Base-by-base conservation (phyloP, 1,139 yeast genomes). In the Scheffersomyces stambukii region DNA sequence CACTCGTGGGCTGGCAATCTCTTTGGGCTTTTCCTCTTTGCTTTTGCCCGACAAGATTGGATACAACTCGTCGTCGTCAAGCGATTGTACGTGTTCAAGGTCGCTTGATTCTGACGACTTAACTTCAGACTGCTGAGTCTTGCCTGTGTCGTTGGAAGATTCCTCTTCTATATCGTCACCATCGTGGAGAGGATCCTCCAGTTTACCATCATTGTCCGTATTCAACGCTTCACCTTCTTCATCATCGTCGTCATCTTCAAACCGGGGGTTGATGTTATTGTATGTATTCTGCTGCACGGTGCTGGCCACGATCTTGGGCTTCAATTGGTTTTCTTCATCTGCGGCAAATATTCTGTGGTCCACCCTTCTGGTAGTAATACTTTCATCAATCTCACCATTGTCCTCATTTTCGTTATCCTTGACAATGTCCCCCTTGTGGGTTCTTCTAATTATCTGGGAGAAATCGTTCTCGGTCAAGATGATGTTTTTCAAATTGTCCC, bases 401-500 rank as follows among this genome's bases (percentile, higher is more conserved):
- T 42, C 49, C 19, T 42, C 42, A 27, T 54, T 48, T 20, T 56
- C 55, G 29, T 68, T 70, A 30, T 81, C 91, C n/a, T 82, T 66
- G 22, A 82, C 54, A 44, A 84, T 91, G 38, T 86, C 96, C 17
- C 95, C 95, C 50, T 82, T 84, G 48, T 84, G 95, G 2, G 95
- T 84, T 45, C 85, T 64, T 42, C 88, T 68, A 32, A 84, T 77
- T 29, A 80, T 64, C 19, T 53, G 54, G 4, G 45, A 48, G 19
- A 60, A 65, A 19, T 71, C 74, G 24, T 62, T 72, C 26, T 42
- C 43, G 77, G 77, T 61, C 66, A 81, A 64, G 16, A 79, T 83
- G 19, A 45, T 42, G 21, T 39, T 43, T 21, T 42, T 43, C 12
- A 45, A 40, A 18, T 42, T 41, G 17, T 33, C 33, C 20, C 35